phyloP scores from a whole-genome alignment of 805 yeast genomes.

The Sugiyamaella qingdaonensis region DNA sequence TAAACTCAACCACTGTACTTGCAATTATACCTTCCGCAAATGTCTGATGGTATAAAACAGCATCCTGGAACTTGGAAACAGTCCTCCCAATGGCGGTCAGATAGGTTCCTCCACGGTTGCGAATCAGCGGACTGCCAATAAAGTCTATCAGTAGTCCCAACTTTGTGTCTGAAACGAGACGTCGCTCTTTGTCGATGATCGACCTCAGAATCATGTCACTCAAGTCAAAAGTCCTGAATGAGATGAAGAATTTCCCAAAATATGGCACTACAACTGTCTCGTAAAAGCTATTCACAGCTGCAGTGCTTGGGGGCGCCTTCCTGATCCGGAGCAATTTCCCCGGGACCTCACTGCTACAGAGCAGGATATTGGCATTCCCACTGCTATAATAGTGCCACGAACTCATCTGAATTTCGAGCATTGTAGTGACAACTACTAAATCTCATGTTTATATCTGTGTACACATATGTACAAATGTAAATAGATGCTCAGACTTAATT shows the following conservation, averaged over 20 bases:
- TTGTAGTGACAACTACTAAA: too few relatives aligned
- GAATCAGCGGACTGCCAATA: background rate
- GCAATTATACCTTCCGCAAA: background rate
- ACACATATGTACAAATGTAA: too few relatives aligned
- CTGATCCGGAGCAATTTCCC: constrained; percentile 32
- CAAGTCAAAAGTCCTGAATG: constrained; percentile 5
- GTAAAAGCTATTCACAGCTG: constrained; percentile 31
- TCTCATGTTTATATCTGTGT: too few relatives aligned
- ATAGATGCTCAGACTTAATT: too few relatives aligned
- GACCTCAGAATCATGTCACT: background rate
- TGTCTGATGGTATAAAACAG: background rate
- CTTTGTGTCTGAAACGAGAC: background rate
- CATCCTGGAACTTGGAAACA: background rate
- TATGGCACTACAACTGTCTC: constrained; percentile 30
- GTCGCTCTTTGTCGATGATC: background rate
- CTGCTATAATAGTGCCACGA: constrained; percentile 44
- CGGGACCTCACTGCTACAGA: constrained; percentile 39
- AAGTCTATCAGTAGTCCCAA: constrained; percentile 12
- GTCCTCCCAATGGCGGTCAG: background rate
- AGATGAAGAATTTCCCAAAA: constrained; percentile 7
- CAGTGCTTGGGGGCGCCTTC: constrained; percentile 36
- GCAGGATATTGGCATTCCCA: constrained; percentile 50
- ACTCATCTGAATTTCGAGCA: background rate
- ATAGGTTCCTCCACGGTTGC: background rate
- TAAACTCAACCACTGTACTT: constrained; percentile 42